A percentile compares a stretch with the other conserved stretches of the same genome.
phyloP scores from a whole-genome alignment of 306 rosid species.

The Quercus aquifolioides region DNA sequence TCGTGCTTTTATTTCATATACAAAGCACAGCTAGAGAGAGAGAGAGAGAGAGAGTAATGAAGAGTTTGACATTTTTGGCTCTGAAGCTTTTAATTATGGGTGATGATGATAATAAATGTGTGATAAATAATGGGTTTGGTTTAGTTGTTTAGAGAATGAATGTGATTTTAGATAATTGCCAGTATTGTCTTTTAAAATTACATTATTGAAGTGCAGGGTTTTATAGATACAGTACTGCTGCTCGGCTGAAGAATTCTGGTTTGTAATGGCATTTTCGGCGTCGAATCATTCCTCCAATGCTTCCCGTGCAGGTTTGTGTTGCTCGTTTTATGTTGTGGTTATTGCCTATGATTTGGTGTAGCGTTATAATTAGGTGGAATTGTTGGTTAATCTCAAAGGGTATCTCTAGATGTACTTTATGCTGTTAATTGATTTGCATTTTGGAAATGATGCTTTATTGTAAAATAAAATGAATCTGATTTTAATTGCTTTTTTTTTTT shows the following conservation, averaged over 20 bases:
- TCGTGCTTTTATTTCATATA: slow-evolving; percentile 12
- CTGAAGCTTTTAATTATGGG: not conserved
- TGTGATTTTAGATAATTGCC: not conserved
- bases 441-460: not conserved
- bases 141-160: slow-evolving; percentile 19
- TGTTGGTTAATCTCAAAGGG: not conserved
- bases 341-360: not conserved
- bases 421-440: not conserved
- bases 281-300: slow-evolving; percentile 44
- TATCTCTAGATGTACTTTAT: not conserved
- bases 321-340: not conserved
- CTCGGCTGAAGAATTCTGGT: slow-evolving; percentile 11
- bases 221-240: slow-evolving; percentile 6
- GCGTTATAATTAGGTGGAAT: not conserved
- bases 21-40: slow-evolving; percentile 4
- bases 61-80: not conserved
- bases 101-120: slow-evolving; percentile 1
- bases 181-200: slow-evolving; percentile 11
- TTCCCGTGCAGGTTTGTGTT: slow-evolving; percentile 52
- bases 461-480: not conserved
- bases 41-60: not conserved
- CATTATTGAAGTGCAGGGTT: slow-evolving; percentile 16
- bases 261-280: slow-evolving; percentile 52
- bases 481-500: not conserved
- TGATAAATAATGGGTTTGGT: slow-evolving; percentile 24